Conservation (phyloP, 345 rosid species). For the Cardamine occulta region DNA sequence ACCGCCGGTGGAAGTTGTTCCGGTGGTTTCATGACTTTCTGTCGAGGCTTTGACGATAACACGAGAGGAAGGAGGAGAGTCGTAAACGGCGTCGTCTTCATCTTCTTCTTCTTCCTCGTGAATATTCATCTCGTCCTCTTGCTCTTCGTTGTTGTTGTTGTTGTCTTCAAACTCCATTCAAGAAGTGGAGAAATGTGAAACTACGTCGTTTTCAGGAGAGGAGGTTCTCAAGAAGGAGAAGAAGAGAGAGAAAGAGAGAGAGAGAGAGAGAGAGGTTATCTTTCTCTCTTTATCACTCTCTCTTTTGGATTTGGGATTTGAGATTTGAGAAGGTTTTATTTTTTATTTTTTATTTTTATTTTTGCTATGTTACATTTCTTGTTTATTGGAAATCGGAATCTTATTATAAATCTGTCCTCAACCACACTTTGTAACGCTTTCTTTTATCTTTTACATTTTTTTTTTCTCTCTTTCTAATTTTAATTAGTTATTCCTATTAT, state of each 20-base stretch:
- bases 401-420: slow-evolving; percentile 40
- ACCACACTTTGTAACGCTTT: slow-evolving; percentile 46
- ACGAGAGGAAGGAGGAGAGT: slow-evolving; percentile 44
- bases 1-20: slow-evolving; percentile 33
- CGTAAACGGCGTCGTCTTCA: slow-evolving; percentile 50
- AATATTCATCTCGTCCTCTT: slow-evolving; percentile 64
- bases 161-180: slow-evolving; percentile 43
- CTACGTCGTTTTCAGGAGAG: slow-evolving; percentile 40
- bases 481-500: not conserved
- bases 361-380: slow-evolving; percentile 18
- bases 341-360: not conserved
- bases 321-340: not conserved
- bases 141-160: slow-evolving; percentile 70
- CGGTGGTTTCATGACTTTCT: slow-evolving; percentile 34
- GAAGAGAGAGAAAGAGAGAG: slow-evolving; percentile 48
- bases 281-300: slow-evolving; percentile 7
- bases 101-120: slow-evolving; percentile 44
- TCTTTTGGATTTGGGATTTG: slow-evolving; percentile 27
- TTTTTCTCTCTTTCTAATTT: slow-evolving; percentile 17
- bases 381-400: slow-evolving; percentile 45
- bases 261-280: slow-evolving; percentile 48
- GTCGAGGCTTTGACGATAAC: slow-evolving; percentile 30
- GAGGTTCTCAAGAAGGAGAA: slow-evolving; percentile 22
- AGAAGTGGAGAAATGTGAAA: slow-evolving; percentile 14
- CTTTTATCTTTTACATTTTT: slow-evolving; percentile 26